Base-by-base conservation (phyloP, 371 early-diverging fungal species). In the Saksenaea vasiformis region DNA sequence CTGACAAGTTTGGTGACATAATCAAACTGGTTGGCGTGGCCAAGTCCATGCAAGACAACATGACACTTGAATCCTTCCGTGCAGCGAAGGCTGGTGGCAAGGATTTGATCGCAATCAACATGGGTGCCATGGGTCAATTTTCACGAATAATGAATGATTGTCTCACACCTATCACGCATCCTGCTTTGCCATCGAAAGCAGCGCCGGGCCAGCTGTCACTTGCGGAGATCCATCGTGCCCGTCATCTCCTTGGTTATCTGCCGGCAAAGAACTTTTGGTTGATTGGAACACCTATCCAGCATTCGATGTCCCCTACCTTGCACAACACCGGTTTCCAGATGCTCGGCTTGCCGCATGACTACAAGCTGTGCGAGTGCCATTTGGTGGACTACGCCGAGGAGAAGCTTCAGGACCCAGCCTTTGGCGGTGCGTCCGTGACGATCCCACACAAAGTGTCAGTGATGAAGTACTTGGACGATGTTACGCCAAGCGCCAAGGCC, bases 191-290 rank as follows among this genome's bases (percentile, higher is more conserved):
- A 2, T 72, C 78, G 2, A 85, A 87, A 41, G 97, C 98, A 1
- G 98, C 98, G 1, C 96, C 97, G 10, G 98, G 98, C 31, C 98
- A 98, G 76, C 84, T 98, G 24, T 87, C 92, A n/a, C 81, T 95
- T 2, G 73, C 73, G 19, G 89, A 96, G 68, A 95, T 98, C 64
- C 78, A 92, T 67, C 70, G 80, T 41, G 85, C 91, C 0, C 88
- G 93, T 3, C 73, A 84, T 31, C 70, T 88, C 13, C 64, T 91
- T 10, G 98, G 98, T 1, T 70, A 90, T 41, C 65, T 92, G 36
- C 84, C 90, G 1, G 59, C 85, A 2, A 83, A 85, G 65, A 76
- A 87, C 41, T 95, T 89, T 73, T 93, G 88, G 77, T 76, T 98
- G 38, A 93, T 96, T 68, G 98, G 98, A n/a, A 81, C 86, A 0